A percentile compares a stretch with the other conserved stretches of the same genome.
Evolutionary conservation across 345 rosid genomes (phyloP).

Genomic region (Brassica napus): Da-Ae NC_063447.1:52666001-52666500

Average conservation of each 20-base stretch:
- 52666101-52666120: constrained; percentile 42
- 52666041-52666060: constrained; percentile 26
- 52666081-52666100: constrained; percentile 35
- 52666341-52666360: not conserved
- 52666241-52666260: not conserved
- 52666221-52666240: not conserved
- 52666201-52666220: not conserved
- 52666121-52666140: constrained; percentile 36
- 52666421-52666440: not conserved
- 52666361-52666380: not conserved
- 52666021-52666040: not conserved
- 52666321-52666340: not conserved
- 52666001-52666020: not conserved
- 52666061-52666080: constrained; percentile 30
- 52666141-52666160: constrained; percentile 28
- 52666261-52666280: not conserved
- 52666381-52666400: not conserved
- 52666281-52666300: no score
- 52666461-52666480: not conserved
- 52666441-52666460: not conserved
- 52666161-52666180: constrained; percentile 35
- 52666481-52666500: not conserved
- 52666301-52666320: not conserved
- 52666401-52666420: not conserved
- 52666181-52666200: constrained; percentile 32